Conservation (phyloP, 768 basidiomycete species). For the Mycena floridula region DNA sequence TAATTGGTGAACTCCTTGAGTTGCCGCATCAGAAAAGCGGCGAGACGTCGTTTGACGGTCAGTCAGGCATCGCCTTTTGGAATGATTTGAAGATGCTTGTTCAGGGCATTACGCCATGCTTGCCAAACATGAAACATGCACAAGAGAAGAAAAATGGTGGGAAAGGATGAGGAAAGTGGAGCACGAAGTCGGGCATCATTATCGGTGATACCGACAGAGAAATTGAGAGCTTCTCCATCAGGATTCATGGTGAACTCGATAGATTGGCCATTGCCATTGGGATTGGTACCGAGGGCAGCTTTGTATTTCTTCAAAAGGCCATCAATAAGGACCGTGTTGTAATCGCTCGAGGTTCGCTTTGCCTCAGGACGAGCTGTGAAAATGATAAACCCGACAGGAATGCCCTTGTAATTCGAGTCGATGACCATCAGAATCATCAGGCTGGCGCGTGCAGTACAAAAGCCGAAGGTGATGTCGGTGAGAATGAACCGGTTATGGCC, state of each 20-base stretch:
- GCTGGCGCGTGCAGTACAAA: conserved; percentile 15
- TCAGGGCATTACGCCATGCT: conserved; percentile 24
- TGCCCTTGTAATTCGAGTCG: conserved; percentile 19
- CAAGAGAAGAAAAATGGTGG: conserved; percentile 19
- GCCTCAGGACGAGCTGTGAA: conserved; percentile 14
- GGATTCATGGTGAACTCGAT: too few species aligned
- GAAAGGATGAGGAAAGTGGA: conserved; percentile 14
- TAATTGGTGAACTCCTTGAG: not conserved
- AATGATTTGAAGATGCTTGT: conserved; percentile 16
- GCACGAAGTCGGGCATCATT: conserved; percentile 20
- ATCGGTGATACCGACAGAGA: conserved; percentile 19
- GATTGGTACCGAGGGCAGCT: conserved; percentile 9
- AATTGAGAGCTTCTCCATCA: conserved; percentile 13
- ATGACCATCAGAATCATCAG: conserved; percentile 27
- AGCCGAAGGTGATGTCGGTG: conserved; percentile 21
- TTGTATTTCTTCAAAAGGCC: conserved; percentile 13
- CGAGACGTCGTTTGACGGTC: not conserved
- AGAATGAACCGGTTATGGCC: conserved; percentile 16
- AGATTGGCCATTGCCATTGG: too few species aligned
- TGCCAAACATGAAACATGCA: conserved; percentile 13
- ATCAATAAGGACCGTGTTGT: conserved; percentile 14
- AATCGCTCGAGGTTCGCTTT: conserved; percentile 13
- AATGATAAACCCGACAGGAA: conserved; percentile 23
- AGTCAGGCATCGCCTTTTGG: conserved; percentile 15
- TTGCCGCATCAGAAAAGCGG: not conserved